Conservation (phyloP, 768 basidiomycete genomes). For the Cytidiella melzeri region DNA sequence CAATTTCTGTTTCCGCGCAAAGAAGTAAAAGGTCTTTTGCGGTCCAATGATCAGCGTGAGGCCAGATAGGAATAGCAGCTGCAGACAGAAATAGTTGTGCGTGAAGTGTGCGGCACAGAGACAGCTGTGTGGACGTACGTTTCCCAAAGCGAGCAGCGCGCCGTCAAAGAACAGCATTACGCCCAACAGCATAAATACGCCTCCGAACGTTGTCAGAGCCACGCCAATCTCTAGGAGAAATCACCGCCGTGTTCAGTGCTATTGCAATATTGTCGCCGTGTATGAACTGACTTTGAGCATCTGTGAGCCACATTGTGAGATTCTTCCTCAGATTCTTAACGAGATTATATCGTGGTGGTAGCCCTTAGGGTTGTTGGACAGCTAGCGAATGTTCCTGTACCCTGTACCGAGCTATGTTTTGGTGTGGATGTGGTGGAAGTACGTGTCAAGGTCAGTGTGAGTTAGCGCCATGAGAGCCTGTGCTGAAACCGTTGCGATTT, state of each 20-base stretch:
- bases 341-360: too few relatives aligned
- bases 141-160: conserved; percentile 92
- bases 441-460: too few relatives aligned
- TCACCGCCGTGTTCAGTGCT: conserved; percentile 1
- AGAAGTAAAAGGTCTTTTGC: conserved; percentile 96
- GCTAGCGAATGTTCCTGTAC: too few relatives aligned
- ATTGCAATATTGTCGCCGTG: neutral
- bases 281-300: conserved; percentile 50
- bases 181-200: conserved; percentile 93
- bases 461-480: too few relatives aligned
- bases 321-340: too few relatives aligned
- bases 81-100: conserved; percentile 1
- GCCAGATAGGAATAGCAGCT: conserved; percentile 93
- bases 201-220: conserved; percentile 92
- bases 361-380: too few relatives aligned
- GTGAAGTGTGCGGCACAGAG: neutral
- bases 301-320: conserved; percentile 64
- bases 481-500: too few relatives aligned
- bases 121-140: conserved; percentile 48
- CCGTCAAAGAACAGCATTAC: conserved; percentile 97
- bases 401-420: too few relatives aligned
- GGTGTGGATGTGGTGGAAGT: too few relatives aligned
- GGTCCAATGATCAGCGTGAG: conserved; percentile 96
- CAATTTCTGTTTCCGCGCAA: conserved; percentile 91
- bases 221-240: conserved; percentile 85